A percentile compares a stretch with the other conserved stretches of the same genome.
phyloP scores from a whole-genome alignment of 176 grass and related monocot genomes.

The Oryza australiensis region DNA sequence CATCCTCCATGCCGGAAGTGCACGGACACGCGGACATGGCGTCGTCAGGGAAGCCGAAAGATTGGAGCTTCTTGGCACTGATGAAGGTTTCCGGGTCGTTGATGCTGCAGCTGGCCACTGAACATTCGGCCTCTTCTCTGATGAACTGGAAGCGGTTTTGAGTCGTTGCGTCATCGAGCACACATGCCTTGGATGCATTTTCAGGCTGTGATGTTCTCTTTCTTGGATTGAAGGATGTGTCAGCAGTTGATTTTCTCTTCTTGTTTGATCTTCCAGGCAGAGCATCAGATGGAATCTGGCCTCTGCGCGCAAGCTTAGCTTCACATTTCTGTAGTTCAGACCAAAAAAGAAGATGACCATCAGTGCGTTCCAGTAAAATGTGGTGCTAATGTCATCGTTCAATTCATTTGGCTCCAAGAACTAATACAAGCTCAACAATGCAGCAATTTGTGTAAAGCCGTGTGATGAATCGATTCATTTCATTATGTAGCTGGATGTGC shows the following conservation, averaged over 20 bases:
- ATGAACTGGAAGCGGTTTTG: conserved; percentile 25
- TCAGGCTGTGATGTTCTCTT: not conserved
- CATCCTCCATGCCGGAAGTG: conserved; percentile 10
- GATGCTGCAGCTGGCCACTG: conserved; percentile 70
- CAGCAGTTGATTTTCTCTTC: conserved; percentile 48
- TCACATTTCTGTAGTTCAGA: not conserved
- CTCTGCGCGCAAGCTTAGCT: not conserved
- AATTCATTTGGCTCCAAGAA: not conserved
- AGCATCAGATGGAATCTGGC: not conserved
- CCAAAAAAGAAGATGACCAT: not conserved
- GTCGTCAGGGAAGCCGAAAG: conserved; percentile 31
- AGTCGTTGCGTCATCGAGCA: not conserved
- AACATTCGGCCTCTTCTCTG: conserved; percentile 56
- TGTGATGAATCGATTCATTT: not conserved
- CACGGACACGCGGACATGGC: conserved; percentile 53
- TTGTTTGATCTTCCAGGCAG: conserved; percentile 19
- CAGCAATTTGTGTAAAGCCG: too few species aligned
- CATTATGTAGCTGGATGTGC: not conserved
- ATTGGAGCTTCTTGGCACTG: not conserved
- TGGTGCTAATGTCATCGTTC: not conserved
- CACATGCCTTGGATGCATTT: not conserved
- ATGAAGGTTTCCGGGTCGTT: conserved; percentile 14
- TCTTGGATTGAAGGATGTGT: conserved; percentile 17
- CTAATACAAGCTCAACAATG: not conserved
- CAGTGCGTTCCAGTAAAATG: not conserved